A percentile compares a stretch with the other conserved stretches of the same genome.
phyloP scores from a whole-genome alignment of 306 rosid genomes.

The Citrullus colocynthis region DNA sequence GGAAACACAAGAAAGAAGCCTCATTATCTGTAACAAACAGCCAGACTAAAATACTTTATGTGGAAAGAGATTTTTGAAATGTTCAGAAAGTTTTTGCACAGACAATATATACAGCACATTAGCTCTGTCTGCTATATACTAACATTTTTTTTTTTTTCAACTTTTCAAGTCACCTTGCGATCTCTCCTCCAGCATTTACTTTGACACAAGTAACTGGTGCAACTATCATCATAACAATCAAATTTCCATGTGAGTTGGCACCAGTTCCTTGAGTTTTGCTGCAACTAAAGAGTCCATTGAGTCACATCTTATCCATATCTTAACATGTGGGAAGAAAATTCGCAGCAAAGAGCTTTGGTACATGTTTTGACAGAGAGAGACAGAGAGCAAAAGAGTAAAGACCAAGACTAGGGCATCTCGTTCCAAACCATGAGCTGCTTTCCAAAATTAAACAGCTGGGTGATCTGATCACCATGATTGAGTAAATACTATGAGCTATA shows the following conservation, averaged over 20 bases:
- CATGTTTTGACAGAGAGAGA: constrained; percentile 13
- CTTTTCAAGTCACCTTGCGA: constrained; percentile 3
- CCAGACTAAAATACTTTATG: constrained; percentile 2
- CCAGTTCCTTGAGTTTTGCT: constrained; percentile 28
- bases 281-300: constrained; percentile 35
- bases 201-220: constrained; percentile 11
- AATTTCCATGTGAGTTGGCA: constrained; percentile 14
- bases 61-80: not conserved
- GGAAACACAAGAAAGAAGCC: not conserved
- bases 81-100: constrained; percentile 6
- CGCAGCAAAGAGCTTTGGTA: constrained; percentile 34
- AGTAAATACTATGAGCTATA: constrained; percentile 29
- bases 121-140: constrained; percentile 8
- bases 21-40: not conserved
- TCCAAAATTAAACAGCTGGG: constrained; percentile 26
- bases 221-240: constrained; percentile 24
- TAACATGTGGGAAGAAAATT: constrained; percentile 37
- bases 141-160: not conserved
- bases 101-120: constrained; percentile 11
- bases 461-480: not conserved
- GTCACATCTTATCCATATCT: constrained; percentile 32
- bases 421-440: constrained; percentile 24
- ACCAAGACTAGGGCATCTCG: constrained; percentile 9
- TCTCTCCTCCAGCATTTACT: not conserved
- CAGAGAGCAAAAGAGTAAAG: not conserved